These are phyloP conservation scores for Begonia peltatifolia DNA, from an alignment of 306 rosid species.

Conservation along the genomic window DNA sequence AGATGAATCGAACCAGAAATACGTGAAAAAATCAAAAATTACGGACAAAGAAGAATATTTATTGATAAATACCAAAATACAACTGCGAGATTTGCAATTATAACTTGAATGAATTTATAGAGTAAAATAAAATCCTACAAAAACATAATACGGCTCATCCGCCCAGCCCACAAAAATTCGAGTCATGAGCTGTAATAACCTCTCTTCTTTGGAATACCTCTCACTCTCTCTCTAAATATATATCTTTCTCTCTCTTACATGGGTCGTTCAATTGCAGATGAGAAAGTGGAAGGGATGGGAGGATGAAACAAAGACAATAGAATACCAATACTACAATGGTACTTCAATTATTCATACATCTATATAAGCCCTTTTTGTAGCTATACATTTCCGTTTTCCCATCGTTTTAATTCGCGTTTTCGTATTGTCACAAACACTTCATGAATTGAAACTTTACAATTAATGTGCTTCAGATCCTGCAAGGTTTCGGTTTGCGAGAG, in stretches of 20 bases:
- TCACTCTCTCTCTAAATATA: too few relatives aligned
- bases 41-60: constrained; percentile 24
- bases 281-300: constrained; percentile 69
- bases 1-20: background rate
- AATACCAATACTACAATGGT: constrained; percentile 58
- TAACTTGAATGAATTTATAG: too few relatives aligned
- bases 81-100: too few relatives aligned
- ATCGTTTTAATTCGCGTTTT: background rate
- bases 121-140: too few relatives aligned
- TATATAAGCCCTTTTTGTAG: too few relatives aligned
- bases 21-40: background rate
- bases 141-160: too few relatives aligned
- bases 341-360: background rate
- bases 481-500: constrained; percentile 55
- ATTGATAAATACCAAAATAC: too few relatives aligned
- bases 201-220: too few relatives aligned
- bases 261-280: constrained; percentile 23
- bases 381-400: too few relatives aligned
- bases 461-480: constrained; percentile 32
- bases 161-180: too few relatives aligned
- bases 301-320: constrained; percentile 46
- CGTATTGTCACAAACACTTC: background rate
- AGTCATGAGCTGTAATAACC: too few relatives aligned
- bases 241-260: too few relatives aligned
- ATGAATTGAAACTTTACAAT: background rate